phyloP scores from a whole-genome alignment of 108 stramenopile genomes.

The Seminavis robusta region DNA sequence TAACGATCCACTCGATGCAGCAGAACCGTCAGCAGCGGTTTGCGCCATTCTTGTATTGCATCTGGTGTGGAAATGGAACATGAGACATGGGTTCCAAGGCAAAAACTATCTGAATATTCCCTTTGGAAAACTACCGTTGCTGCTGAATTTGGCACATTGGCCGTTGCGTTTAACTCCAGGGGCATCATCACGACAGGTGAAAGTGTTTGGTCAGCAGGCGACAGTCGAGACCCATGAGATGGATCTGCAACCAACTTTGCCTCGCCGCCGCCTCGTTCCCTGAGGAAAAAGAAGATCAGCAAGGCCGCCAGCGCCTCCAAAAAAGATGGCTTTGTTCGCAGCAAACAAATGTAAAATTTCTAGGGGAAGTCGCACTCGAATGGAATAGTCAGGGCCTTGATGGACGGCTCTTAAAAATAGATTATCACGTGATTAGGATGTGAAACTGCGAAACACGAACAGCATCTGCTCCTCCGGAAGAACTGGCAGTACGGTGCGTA shows the following conservation, averaged over 20 bases:
- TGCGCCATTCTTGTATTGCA: not conserved
- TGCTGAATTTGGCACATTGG: slow-evolving; percentile 1
- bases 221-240: not conserved
- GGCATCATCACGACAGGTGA: slow-evolving; percentile 13
- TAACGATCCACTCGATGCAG: too few species aligned
- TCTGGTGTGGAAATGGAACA: slow-evolving; percentile 2
- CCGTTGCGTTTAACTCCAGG: not conserved
- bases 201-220: slow-evolving; percentile 2
- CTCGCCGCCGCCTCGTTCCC: too few species aligned
- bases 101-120: not conserved
- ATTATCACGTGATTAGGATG: too few species aligned
- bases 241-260: not conserved
- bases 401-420: too few species aligned
- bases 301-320: slow-evolving; percentile 1
- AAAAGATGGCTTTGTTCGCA: slow-evolving; percentile 32
- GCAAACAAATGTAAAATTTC: too few species aligned
- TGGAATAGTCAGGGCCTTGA: too few species aligned
- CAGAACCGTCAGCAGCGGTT: not conserved
- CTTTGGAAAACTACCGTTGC: not conserved
- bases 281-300: slow-evolving; percentile 8
- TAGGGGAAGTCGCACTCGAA: too few species aligned
- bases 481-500: too few species aligned
- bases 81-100: too few species aligned
- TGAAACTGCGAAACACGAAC: too few species aligned
- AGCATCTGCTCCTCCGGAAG: too few species aligned